Percentiles rank a stretch among this genome's conserved stretches.
Conservation (phyloP, 768 basidiomycete genomes). For the Termitomyces bulborhizus region DNA sequence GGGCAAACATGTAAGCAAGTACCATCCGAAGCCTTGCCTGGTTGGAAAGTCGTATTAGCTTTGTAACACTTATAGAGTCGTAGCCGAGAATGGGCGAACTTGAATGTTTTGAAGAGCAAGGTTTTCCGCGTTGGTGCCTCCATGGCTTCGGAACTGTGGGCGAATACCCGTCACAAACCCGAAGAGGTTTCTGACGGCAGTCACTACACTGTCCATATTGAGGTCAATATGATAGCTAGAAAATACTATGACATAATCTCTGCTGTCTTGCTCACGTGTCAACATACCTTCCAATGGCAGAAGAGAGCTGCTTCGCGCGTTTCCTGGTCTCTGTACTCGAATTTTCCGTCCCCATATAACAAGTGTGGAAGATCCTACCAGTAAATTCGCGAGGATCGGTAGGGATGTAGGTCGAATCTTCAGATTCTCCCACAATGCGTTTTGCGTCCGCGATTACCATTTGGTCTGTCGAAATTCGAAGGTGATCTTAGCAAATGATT, state of each 20-base stretch:
- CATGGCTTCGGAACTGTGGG: conserved; percentile 76
- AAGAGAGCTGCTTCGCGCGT: conserved; percentile 81
- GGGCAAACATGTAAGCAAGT: conserved; percentile 89
- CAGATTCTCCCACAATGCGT: conserved; percentile 80
- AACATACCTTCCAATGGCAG: conserved; percentile 80
- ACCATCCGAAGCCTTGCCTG: conserved; percentile 94
- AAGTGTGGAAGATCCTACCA: conserved; percentile 88
- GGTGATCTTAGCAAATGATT: background rate
- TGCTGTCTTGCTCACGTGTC: background rate
- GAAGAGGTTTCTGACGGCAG: conserved; percentile 80
- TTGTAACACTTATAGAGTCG: background rate
- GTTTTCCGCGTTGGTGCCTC: conserved; percentile 85
- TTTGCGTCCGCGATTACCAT: conserved; percentile 90
- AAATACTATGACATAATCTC: background rate
- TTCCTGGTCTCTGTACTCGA: conserved; percentile 81
- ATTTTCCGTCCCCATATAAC: conserved; percentile 99
- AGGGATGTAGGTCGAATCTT: conserved; percentile 78
- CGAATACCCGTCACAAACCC: conserved; percentile 61
- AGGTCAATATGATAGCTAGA: conserved; percentile 87
- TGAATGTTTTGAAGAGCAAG: conserved; percentile 97
- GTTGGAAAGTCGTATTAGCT: background rate
- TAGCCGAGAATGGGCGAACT: conserved; percentile 26
- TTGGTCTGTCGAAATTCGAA: conserved; percentile 20
- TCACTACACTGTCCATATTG: conserved; percentile 93
- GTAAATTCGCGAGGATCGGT: conserved; percentile 85